These are phyloP conservation scores for Haemoproteus tartakovskyi DNA, from an alignment of 169 alveolate species.

Conservation along the genomic window DNA sequence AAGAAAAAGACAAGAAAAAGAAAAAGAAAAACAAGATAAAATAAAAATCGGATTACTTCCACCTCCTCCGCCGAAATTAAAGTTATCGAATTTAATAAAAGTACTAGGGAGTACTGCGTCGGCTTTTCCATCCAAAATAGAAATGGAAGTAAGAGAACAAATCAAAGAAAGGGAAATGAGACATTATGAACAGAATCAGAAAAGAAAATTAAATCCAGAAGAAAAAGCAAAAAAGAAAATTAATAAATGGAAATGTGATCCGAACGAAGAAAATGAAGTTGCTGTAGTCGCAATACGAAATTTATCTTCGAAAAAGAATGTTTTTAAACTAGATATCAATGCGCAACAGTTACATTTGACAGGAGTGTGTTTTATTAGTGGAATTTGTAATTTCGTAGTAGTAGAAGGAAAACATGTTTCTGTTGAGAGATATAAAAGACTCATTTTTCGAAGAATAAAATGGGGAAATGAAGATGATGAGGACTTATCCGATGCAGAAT, in stretches of 20 bases:
- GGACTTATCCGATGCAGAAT: neutral
- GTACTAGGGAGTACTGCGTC: constrained; percentile 81
- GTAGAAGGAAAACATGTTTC: constrained; percentile 71
- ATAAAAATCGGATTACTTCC: constrained; percentile 87
- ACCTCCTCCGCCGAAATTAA: constrained; percentile 89
- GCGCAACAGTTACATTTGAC: constrained; percentile 89
- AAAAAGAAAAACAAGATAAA: constrained; percentile 84
- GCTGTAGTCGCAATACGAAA: constrained; percentile 72
- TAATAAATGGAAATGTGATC: constrained; percentile 82
- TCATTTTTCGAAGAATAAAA: constrained; percentile 78
- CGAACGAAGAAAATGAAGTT: constrained; percentile 71
- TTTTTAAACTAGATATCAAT: constrained; percentile 82
- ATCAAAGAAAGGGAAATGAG: constrained; percentile 83
- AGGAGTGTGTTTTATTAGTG: constrained; percentile 83
- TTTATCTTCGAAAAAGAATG: constrained; percentile 68
- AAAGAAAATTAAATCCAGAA: constrained; percentile 80
- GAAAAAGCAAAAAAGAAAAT: constrained; percentile 80
- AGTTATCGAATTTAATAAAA: constrained; percentile 84
- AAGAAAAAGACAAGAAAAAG: constrained; percentile 84
- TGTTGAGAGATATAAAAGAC: constrained; percentile 73
- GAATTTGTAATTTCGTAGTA: constrained; percentile 31
- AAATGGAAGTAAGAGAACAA: constrained; percentile 81
- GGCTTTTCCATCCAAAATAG: constrained; percentile 87
- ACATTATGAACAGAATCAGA: constrained; percentile 82
- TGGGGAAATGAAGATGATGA: constrained; percentile 71